These are phyloP conservation scores for Crithidia bombi DNA, from an alignment of 208 protist species.

Conservation along the genomic window DNA sequence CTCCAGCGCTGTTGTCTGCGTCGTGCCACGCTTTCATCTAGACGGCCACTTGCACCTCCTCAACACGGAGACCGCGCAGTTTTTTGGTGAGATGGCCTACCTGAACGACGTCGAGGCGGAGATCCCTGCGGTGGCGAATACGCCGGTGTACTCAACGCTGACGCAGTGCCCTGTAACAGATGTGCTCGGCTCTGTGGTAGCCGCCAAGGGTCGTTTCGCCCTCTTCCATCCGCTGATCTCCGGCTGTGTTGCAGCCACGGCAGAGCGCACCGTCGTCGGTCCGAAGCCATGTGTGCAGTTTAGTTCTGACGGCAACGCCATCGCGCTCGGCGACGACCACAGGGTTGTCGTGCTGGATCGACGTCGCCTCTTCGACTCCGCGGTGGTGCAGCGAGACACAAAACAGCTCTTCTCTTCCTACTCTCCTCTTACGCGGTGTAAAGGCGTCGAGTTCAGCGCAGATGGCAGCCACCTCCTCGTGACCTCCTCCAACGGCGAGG, in stretches of 20 bases:
- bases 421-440: conserved; percentile 48
- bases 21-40: conserved; percentile 64
- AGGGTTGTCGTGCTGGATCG: conserved; percentile 67
- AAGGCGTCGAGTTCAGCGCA: conserved; percentile 50
- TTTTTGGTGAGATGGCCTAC: conserved; percentile 72
- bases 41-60: conserved; percentile 87
- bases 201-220: conserved; percentile 49
- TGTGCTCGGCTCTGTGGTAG: conserved; percentile 63
- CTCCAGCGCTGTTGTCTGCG: conserved; percentile 59
- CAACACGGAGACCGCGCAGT: conserved; percentile 68
- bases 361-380: conserved; percentile 45
- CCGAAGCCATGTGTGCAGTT: conserved; percentile 49
- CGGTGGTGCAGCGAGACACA: conserved; percentile 44
- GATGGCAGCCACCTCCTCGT: conserved; percentile 52
- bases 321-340: conserved; percentile 70
- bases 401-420: conserved; percentile 47
- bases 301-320: conserved; percentile 53
- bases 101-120: conserved; percentile 56
- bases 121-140: conserved; percentile 44
- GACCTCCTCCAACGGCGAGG: conserved; percentile 72
- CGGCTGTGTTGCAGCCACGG: conserved; percentile 69
- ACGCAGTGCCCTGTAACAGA: conserved; percentile 71
- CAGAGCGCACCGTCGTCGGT: conserved; percentile 48
- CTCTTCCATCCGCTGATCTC: conserved; percentile 85
- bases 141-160: conserved; percentile 70